Percentiles rank a stretch among this genome's conserved stretches.
Conservation (phyloP, 192 early-diverging fungal genomes). For the Backusella tuberculispora region DNA sequence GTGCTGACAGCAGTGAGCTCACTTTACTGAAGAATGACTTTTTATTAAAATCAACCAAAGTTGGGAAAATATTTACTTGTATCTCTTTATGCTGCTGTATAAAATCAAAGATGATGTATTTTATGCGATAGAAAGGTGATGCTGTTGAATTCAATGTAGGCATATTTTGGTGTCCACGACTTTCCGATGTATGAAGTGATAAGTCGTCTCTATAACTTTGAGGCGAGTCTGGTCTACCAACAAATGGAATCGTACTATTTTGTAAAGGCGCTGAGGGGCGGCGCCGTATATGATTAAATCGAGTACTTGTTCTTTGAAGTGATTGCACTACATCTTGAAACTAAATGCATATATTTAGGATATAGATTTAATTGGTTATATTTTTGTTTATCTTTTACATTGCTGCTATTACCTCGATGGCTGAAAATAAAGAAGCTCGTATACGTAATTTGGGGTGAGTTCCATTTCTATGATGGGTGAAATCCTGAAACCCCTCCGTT, state of each 20-base stretch:
- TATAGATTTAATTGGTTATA: background rate
- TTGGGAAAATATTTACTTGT: constrained; percentile 48
- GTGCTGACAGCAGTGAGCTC: constrained; percentile 53
- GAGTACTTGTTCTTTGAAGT: constrained; percentile 30
- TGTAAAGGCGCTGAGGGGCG: constrained; percentile 3
- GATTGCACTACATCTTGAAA: constrained; percentile 48
- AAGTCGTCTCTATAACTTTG: constrained; percentile 3
- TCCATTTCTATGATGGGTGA: constrained; percentile 18
- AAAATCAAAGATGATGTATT: background rate
- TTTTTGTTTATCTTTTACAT: background rate
- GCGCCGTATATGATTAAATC: constrained; percentile 5
- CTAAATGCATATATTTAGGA: constrained; percentile 7
- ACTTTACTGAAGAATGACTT: constrained; percentile 53
- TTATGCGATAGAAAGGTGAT: background rate
- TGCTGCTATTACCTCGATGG: constrained; percentile 50
- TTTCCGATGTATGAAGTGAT: constrained; percentile 3
- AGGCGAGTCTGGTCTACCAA: background rate
- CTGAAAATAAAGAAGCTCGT: constrained; percentile 57
- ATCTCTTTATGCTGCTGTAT: background rate
- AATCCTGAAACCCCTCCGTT: constrained; percentile 32
- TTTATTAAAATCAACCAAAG: constrained; percentile 52
- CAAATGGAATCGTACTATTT: background rate
- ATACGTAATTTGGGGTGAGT: constrained; percentile 35
- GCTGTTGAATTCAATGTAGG: constrained; percentile 6
- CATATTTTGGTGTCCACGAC: background rate